Evolutionary conservation across 805 yeast genomes (phyloP), one percentile per base, ranked within the genome.

Genomic region (Hemisphaericaspora nanyangensis): DNA sequence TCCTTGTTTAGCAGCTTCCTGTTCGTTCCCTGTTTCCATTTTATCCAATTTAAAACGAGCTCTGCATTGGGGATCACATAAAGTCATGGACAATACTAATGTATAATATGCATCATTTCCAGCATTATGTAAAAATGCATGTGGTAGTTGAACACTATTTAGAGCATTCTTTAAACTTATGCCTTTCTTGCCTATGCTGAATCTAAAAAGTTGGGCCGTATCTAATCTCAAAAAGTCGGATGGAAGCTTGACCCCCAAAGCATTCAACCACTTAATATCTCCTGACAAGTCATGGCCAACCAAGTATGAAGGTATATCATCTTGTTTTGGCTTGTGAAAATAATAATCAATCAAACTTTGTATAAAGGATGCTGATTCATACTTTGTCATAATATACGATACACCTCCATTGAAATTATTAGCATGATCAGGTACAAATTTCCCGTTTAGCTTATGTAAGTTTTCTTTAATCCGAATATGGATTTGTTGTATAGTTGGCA

Each of bases 71-170:
- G 74, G 76, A 49, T 80, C 84, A 32, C 74, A 60, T 43, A 79
- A 49, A 33, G 67, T 67, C 53, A 79, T 44, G n/a, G 74, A 68
- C 15, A 76, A 54, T 27, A 72, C 39, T 29, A 81, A 53, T 0
- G 88, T 82, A 44, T 68, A 79, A 47, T 78, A 76, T 6, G 85
- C 77, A 54, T 82, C 89, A 51, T 82, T 82, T 4, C 83, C 85
- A 3, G 84, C 88, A 51, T 82, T 82, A 53, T 82, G 89, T 31
- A 82, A 55, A 46, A 65, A 70, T 1, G 80, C 67, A 50, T 77
- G 77, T 1, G 85, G 82, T 5, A 82, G 63, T 8, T 66, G 59
- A 36, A 77, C 60, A 39, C 65, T 52, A 27, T 68, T 55, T 17
- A 81, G 60, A 1, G 74, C 59, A 31, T 68, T 70, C 5, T 73